Percentiles rank a stretch among this genome's conserved stretches.
Conservation (phyloP, 1,284 basidiomycete genomes). For the Trichosporon sp. region DNA sequence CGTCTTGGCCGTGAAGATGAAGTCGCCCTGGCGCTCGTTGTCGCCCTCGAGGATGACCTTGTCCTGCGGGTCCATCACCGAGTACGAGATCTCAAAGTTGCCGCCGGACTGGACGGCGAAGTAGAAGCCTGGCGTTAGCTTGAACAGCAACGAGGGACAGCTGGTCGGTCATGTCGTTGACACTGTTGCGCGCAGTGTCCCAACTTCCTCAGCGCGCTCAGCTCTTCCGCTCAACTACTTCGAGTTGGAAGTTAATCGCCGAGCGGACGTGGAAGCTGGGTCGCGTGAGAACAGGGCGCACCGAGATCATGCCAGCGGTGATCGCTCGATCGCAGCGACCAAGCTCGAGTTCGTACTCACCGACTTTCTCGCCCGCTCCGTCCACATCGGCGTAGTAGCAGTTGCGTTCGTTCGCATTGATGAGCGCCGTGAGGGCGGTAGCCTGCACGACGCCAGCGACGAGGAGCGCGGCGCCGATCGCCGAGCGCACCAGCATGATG, state of each 20-base stretch:
- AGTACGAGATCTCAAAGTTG: conserved; percentile 94
- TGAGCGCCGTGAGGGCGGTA: conserved; percentile 82
- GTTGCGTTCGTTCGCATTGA: conserved; percentile 79
- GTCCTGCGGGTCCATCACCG: conserved; percentile 85
- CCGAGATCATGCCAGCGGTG: too few relatives aligned
- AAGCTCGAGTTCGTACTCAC: conserved; percentile 35
- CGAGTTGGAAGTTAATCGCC: too few relatives aligned
- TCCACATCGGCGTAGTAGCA: conserved; percentile 99
- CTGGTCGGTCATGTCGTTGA: too few relatives aligned
- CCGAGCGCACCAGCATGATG: conserved; percentile 16
- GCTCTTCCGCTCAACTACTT: too few relatives aligned
- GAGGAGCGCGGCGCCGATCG: conserved; percentile 26
- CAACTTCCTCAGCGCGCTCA: too few relatives aligned
- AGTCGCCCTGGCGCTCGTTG: conserved; percentile 93
- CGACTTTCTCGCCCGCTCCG: conserved; percentile 55
- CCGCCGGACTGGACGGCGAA: conserved; percentile 90
- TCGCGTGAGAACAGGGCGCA: conserved; percentile 1
- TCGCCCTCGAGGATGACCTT: conserved; percentile 81
- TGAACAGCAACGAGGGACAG: too few relatives aligned
- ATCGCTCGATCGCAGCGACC: background rate
- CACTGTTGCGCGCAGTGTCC: too few relatives aligned
- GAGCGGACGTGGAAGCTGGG: too few relatives aligned
- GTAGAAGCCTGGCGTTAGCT: conserved; percentile 57
- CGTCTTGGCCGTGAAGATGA: conserved; percentile 88
- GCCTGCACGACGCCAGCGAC: conserved; percentile 39